Conservation (phyloP, 805 yeast genomes). For the Schizosaccharomyces lindneri region DNA sequence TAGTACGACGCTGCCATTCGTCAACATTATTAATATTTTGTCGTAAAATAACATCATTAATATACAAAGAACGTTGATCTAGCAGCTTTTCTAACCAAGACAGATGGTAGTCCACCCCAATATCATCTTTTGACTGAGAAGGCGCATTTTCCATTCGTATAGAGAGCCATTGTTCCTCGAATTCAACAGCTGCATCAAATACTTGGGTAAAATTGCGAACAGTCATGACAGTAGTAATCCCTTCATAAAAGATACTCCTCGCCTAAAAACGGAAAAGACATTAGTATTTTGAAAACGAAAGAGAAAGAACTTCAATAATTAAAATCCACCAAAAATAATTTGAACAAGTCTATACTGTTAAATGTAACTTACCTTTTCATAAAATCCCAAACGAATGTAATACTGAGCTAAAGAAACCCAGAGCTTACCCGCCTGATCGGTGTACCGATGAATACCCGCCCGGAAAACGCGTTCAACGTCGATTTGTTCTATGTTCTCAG, state of each 20-base stretch:
- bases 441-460: slow-evolving; percentile 20
- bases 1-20: slow-evolving; percentile 44
- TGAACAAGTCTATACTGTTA: background rate
- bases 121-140: background rate
- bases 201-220: slow-evolving; percentile 36
- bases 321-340: background rate
- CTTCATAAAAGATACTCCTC: slow-evolving; percentile 22
- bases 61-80: slow-evolving; percentile 27
- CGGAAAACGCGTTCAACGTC: slow-evolving; percentile 17
- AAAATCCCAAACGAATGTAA: slow-evolving; percentile 13
- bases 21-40: slow-evolving; percentile 36
- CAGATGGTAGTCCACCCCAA: slow-evolving; percentile 20
- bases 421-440: slow-evolving; percentile 34
- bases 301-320: slow-evolving; percentile 6
- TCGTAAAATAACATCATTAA: slow-evolving; percentile 43
- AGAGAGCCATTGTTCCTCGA: slow-evolving; percentile 28
- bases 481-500: slow-evolving; percentile 7
- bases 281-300: slow-evolving; percentile 5
- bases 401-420: slow-evolving; percentile 25
- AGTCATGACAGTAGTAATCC: slow-evolving; percentile 23
- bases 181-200: slow-evolving; percentile 36
- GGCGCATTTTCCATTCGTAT: slow-evolving; percentile 11
- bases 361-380: background rate
- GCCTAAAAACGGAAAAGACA: slow-evolving; percentile 16
- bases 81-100: slow-evolving; percentile 28